These are phyloP conservation scores for Rhizoctonia solani DNA, from an alignment of 1,284 basidiomycete genomes.

Conservation along the genomic window DNA sequence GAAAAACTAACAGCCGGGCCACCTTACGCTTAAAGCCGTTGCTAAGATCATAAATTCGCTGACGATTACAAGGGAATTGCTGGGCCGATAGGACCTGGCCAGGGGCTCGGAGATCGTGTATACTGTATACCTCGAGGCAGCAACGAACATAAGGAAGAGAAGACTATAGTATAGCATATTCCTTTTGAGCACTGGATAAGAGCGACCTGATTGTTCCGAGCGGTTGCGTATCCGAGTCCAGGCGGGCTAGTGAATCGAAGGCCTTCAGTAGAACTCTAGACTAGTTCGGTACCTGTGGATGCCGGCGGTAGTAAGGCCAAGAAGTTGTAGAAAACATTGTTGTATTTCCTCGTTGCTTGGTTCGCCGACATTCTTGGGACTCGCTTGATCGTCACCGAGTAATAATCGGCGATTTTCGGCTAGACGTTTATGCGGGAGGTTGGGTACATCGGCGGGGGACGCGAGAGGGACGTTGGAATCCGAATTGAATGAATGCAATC, in stretches of 20 bases:
- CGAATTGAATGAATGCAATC: too few relatives aligned
- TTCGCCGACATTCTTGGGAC: neutral
- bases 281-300: constrained; percentile 19
- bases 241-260: neutral
- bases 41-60: neutral
- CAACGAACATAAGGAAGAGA: too few relatives aligned
- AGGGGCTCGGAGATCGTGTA: neutral
- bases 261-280: neutral
- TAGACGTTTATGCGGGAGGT: constrained; percentile 1
- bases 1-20: neutral
- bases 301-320: constrained; percentile 26
- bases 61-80: neutral
- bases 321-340: constrained; percentile 1
- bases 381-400: neutral
- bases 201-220: neutral
- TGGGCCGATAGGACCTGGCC: neutral
- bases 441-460: neutral
- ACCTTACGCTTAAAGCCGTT: neutral
- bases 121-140: neutral
- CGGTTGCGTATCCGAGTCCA: neutral
- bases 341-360: neutral
- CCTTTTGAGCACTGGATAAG: too few relatives aligned
- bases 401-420: neutral
- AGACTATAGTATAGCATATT: too few relatives aligned
- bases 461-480: neutral